A percentile compares a stretch with the other conserved stretches of the same genome.
Evolutionary conservation across 1,139 yeast species (phyloP).

Genomic region (Pichia sp.): DNA sequence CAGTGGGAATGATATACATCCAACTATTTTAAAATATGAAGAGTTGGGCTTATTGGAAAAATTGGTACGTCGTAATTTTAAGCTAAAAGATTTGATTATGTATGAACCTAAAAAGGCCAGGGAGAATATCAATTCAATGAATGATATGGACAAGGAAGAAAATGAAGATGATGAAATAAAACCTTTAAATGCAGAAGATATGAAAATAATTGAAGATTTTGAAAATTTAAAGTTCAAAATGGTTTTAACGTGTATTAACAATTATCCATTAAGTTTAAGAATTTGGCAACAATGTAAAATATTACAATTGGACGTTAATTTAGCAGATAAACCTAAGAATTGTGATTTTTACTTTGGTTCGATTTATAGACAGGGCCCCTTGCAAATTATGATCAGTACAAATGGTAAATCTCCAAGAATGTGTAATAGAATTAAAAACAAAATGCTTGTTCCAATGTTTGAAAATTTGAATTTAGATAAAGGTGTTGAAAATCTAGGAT

Average conservation of each 20-base stretch:
- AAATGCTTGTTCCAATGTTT: constrained; percentile 36
- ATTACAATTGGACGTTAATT: constrained; percentile 60
- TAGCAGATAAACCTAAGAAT: constrained; percentile 75
- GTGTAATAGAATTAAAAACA: constrained; percentile 58
- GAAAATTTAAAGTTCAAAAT: constrained; percentile 45
- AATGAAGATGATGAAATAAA: constrained; percentile 5
- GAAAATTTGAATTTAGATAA: constrained; percentile 41
- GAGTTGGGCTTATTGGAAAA: constrained; percentile 39
- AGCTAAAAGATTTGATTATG: constrained; percentile 42
- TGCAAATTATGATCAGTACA: constrained; percentile 78
- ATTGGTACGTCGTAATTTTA: constrained; percentile 38
- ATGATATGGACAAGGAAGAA: constrained; percentile 20
- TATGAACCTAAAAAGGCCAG: constrained; percentile 34
- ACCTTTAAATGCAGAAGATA: constrained; percentile 1
- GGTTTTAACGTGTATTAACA: constrained; percentile 74
- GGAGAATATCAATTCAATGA: background rate
- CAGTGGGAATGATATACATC: constrained; percentile 39
- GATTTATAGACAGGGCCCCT: constrained; percentile 66
- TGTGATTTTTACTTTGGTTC: constrained; percentile 88
- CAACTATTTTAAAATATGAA: constrained; percentile 36
- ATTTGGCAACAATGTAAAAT: constrained; percentile 57
- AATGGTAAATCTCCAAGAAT: constrained; percentile 79
- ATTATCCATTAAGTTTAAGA: constrained; percentile 50
- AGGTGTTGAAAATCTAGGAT: constrained; percentile 61
- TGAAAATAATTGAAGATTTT: constrained; percentile 26